Evolutionary conservation across 2,329 filamentous ascomycete genomes (phyloP).

Genomic region (Macroventuria anomochaeta): DNA sequence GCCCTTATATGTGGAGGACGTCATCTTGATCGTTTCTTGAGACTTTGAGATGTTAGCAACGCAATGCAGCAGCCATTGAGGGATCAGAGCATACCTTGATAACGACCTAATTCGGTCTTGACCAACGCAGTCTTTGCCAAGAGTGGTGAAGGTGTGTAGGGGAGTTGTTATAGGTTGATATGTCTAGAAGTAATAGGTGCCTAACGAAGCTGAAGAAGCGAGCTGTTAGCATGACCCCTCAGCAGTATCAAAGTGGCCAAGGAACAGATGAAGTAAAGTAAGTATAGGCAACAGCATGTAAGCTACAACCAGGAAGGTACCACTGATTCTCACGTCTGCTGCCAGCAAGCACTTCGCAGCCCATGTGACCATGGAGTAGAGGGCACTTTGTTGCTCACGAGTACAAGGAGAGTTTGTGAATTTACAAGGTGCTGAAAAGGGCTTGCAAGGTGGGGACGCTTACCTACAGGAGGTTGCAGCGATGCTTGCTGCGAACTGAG

Average conservation of each 20-base stretch:
- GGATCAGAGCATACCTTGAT: slow-evolving; percentile 2
- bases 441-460: neutral
- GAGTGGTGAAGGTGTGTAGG: neutral
- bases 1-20: slow-evolving; percentile 36
- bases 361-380: neutral
- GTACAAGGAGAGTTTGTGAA: neutral
- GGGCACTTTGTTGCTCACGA: neutral
- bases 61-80: neutral
- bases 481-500: neutral
- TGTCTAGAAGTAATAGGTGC: neutral
- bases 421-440: neutral
- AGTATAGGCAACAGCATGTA: neutral
- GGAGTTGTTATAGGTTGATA: neutral
- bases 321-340: neutral
- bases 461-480: slow-evolving; percentile 4
- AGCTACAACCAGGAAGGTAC: neutral
- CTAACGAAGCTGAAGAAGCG: neutral
- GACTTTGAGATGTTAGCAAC: slow-evolving; percentile 1
- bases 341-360: neutral
- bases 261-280: neutral
- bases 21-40: slow-evolving; percentile 30
- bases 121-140: neutral
- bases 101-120: neutral
- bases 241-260: no score
- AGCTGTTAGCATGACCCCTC: neutral